Conservation (phyloP, 306 rosid species). For the Glycine soja region DNA sequence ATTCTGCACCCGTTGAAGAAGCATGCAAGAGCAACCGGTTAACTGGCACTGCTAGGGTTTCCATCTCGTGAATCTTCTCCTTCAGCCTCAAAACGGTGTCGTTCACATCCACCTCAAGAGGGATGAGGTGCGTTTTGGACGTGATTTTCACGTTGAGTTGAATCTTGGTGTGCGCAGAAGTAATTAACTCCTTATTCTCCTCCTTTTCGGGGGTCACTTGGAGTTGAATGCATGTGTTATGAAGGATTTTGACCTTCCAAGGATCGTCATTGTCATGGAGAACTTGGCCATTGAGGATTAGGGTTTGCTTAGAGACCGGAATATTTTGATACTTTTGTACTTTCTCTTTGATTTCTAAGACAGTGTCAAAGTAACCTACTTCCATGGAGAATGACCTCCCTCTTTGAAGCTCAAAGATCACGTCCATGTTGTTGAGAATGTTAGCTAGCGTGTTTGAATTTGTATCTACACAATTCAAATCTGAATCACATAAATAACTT, state of each 20-base stretch:
- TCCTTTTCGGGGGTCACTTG: background rate
- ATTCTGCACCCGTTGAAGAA: constrained; percentile 38
- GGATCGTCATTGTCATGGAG: constrained; percentile 69
- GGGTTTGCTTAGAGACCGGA: constrained; percentile 68
- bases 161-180: constrained; percentile 11
- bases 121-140: constrained; percentile 35
- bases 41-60: constrained; percentile 5
- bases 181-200: background rate
- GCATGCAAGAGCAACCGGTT: constrained; percentile 46
- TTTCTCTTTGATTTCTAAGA: constrained; percentile 75
- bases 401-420: constrained; percentile 58
- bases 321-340: constrained; percentile 71
- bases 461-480: too few species aligned
- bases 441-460: too few species aligned
- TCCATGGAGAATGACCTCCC: constrained; percentile 68
- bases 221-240: background rate
- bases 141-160: constrained; percentile 53
- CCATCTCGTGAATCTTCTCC: constrained; percentile 62
- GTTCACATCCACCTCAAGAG: constrained; percentile 53
- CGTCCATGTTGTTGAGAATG: constrained; percentile 50
- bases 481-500: too few species aligned
- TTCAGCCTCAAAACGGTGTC: constrained; percentile 61
- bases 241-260: background rate
- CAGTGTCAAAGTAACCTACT: constrained; percentile 73
- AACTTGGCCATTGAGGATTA: constrained; percentile 66